These are phyloP conservation scores for Melampsora larici-populina DNA, from an alignment of 1,284 basidiomycete genomes.

Conservation along the genomic window DNA sequence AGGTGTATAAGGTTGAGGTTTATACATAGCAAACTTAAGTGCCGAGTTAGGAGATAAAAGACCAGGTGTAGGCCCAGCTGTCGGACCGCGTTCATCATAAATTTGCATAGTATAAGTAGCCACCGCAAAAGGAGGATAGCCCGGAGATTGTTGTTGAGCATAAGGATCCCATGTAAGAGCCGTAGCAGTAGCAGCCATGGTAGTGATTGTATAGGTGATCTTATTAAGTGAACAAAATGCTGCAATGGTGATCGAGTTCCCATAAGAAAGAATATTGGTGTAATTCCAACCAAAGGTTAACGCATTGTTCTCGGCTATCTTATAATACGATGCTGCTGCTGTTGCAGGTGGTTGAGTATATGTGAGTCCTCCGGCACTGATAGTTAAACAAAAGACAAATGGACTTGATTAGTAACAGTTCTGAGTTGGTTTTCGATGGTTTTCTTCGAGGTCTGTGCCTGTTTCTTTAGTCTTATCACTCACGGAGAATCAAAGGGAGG, in stretches of 20 bases:
- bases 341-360: slow-evolving; percentile 76
- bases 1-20: slow-evolving; percentile 71
- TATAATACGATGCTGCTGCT: slow-evolving; percentile 74
- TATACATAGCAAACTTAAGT: slow-evolving; percentile 78
- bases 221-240: slow-evolving; percentile 75
- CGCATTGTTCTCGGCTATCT: slow-evolving; percentile 69
- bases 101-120: slow-evolving; percentile 73
- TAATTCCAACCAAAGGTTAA: slow-evolving; percentile 93
- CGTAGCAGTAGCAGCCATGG: slow-evolving; percentile 67
- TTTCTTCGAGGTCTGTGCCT: neutral
- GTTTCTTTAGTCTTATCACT: neutral
- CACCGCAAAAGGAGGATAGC: slow-evolving; percentile 66
- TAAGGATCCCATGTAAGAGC: slow-evolving; percentile 76
- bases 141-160: slow-evolving; percentile 67
- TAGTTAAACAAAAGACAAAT: slow-evolving; percentile 55
- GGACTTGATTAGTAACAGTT: slow-evolving; percentile 42
- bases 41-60: slow-evolving; percentile 67
- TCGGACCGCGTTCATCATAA: slow-evolving; percentile 71
- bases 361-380: slow-evolving; percentile 63
- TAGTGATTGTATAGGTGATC: slow-evolving; percentile 68
- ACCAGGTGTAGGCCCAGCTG: slow-evolving; percentile 63
- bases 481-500: slow-evolving; percentile 29
- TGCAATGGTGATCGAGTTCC: slow-evolving; percentile 68
- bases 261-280: slow-evolving; percentile 54
- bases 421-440: too few relatives aligned